Conservation (phyloP, 2,329 filamentous ascomycete species). For the Pseudocercospora musae region DNA sequence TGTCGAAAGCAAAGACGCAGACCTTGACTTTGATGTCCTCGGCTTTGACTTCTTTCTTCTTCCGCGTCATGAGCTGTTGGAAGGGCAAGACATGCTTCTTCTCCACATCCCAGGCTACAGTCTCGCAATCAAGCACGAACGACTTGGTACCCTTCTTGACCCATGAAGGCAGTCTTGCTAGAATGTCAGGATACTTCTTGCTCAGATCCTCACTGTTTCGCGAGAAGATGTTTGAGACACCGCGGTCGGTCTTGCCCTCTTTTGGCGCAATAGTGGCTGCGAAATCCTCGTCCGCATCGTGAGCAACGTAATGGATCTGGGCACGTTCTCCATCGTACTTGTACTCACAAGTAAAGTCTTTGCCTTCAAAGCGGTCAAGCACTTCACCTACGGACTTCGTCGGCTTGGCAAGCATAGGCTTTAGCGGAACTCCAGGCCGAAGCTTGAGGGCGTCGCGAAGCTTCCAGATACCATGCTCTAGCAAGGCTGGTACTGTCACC, state of each 20-base stretch:
- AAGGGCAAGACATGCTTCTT: slow-evolving; percentile 97
- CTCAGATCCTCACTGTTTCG: slow-evolving; percentile 95
- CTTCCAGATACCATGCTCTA: slow-evolving; percentile 80
- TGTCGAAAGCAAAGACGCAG: slow-evolving; percentile 93
- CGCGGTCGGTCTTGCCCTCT: slow-evolving; percentile 64
- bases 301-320: slow-evolving; percentile 96
- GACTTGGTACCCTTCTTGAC: slow-evolving; percentile 85
- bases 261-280: slow-evolving; percentile 57
- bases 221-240: slow-evolving; percentile 91
- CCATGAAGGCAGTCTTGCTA: slow-evolving; percentile 83
- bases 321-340: slow-evolving; percentile 98
- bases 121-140: slow-evolving; percentile 98
- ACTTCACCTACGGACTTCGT: slow-evolving; percentile 98
- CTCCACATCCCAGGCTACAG: slow-evolving; percentile 90
- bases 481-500: slow-evolving; percentile 84
- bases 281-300: slow-evolving; percentile 69
- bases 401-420: slow-evolving; percentile 97
- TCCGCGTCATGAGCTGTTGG: slow-evolving; percentile 96
- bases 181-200: slow-evolving; percentile 95
- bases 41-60: slow-evolving; percentile 93
- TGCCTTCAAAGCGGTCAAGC: slow-evolving; percentile 89
- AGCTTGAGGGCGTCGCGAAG: slow-evolving; percentile 83
- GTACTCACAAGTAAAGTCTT: slow-evolving; percentile 96
- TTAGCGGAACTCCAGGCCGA: slow-evolving; percentile 87
- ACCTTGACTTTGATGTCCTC: slow-evolving; percentile 97